Evolutionary conservation across 768 basidiomycete species (phyloP), one percentile per base, ranked within the genome.

Genomic region (Naematelia aurantialba): DNA sequence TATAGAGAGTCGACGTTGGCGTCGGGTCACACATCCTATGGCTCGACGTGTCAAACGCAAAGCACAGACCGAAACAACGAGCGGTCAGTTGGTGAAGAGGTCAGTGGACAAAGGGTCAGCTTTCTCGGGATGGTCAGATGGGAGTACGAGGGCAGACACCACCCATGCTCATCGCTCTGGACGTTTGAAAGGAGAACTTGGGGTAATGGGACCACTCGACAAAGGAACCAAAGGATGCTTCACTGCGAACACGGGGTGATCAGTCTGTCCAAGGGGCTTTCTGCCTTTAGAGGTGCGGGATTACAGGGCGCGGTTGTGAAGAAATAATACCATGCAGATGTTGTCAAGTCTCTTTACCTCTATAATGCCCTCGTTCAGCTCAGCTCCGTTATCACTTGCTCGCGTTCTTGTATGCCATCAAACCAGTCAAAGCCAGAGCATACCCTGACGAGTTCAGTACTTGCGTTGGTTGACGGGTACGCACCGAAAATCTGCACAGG

Each of bases 401-500:
- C 11, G 66, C 65, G 42, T 86, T 87, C 80, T 87, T 92, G 83
- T 87, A 93, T 42, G 91, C 77, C 55, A 96, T 75, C n/a, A 94
- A 83, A 13, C 91, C 91, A 31, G 80, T 83, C 2, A 94, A 80
- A 1, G 93, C 93, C 62, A 94, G 82, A 13, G 85, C 85, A 78
- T 96, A 97, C 12, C 93, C 89, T 87, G 31, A 19, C 22, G 39
- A 25, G 45, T 17, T 30, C 11, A 46, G 25, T 19, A 34, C 45
- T 5, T 10, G 13, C 19, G n/a, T 3, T 13, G 17, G n/a, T n/a
- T n/a, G n/a, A n/a, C n/a, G n/a, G n/a, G n/a, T n/a, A 69, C 80
- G 27, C 58, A 84, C 89, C 91, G 68, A 92, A 81, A 26, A 94
- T 80, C 76, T 98, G 93, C 12, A 91, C 76, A 10, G 85, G 84